phyloP scores from a whole-genome alignment of 345 rosid species.

The Firmiana major region DNA sequence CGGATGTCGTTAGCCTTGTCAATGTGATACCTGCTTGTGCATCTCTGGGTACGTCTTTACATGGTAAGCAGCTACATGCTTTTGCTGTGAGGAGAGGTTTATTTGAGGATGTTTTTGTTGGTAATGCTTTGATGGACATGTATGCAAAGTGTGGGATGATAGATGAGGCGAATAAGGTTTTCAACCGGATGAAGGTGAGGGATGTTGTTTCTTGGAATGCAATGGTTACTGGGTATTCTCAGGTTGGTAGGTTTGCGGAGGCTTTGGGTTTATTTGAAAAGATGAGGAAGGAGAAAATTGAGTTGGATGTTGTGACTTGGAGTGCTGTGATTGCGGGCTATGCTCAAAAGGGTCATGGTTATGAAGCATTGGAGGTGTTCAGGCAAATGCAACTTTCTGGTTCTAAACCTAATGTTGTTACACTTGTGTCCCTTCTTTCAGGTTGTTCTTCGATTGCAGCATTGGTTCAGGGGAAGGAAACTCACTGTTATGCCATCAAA shows the following conservation, averaged over 20 bases:
- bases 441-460: conserved; percentile 77
- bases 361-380: conserved; percentile 62
- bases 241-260: conserved; percentile 58
- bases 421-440: conserved; percentile 74
- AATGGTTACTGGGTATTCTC: conserved; percentile 83
- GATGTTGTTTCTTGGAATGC: conserved; percentile 91
- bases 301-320: conserved; percentile 79
- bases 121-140: conserved; percentile 75
- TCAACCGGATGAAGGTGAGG: conserved; percentile 47
- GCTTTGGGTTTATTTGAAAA: conserved; percentile 53
- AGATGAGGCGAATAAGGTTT: conserved; percentile 54
- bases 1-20: conserved; percentile 65
- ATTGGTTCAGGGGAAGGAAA: conserved; percentile 67
- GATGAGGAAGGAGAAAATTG: conserved; percentile 58
- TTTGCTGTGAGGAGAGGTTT: conserved; percentile 48
- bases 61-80: conserved; percentile 60
- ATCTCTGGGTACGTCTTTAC: conserved; percentile 30
- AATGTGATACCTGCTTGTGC: conserved; percentile 71
- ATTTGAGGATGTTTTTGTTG: conserved; percentile 59
- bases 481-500: conserved; percentile 67
- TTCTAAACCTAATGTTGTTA: conserved; percentile 58
- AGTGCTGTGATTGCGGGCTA: conserved; percentile 84
- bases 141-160: conserved; percentile 78
- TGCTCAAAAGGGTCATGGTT: conserved; percentile 69
- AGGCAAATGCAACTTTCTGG: conserved; percentile 58